phyloP scores from a whole-genome alignment of 805 yeast genomes.

The Geotrichum ghanense region DNA sequence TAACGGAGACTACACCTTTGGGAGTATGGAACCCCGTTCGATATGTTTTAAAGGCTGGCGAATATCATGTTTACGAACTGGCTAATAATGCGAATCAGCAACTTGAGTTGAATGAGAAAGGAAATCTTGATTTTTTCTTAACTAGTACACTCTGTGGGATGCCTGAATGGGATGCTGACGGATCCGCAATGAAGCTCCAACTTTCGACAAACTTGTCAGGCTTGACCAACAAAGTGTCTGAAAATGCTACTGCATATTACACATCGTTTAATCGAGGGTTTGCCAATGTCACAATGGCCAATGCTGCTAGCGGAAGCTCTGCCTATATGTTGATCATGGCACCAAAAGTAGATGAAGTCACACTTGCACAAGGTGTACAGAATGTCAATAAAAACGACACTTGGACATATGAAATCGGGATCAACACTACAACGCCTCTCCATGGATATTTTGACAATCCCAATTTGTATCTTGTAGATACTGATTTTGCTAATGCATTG shows the following conservation, averaged over 20 bases:
- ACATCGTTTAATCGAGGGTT: slow-evolving; percentile 19
- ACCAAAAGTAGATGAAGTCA: slow-evolving; percentile 9
- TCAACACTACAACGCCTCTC: slow-evolving; percentile 17
- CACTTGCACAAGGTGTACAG: slow-evolving; percentile 6
- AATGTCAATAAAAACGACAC: slow-evolving; percentile 6
- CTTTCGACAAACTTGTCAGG: slow-evolving; percentile 22
- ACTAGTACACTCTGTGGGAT: slow-evolving; percentile 27
- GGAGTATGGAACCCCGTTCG: slow-evolving; percentile 10
- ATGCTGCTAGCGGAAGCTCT: slow-evolving; percentile 18
- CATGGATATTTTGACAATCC: slow-evolving; percentile 7
- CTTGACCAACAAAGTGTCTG: slow-evolving; percentile 2
- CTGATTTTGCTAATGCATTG: slow-evolving; percentile 58
- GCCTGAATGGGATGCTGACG: slow-evolving; percentile 16
- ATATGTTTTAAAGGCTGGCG: slow-evolving; percentile 25
- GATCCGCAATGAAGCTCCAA: slow-evolving; percentile 15
- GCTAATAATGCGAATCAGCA: slow-evolving; percentile 7
- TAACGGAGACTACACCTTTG: slow-evolving; percentile 20
- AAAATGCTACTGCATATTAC: slow-evolving; percentile 9
- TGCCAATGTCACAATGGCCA: slow-evolving; percentile 12
- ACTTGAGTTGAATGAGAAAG: neutral
- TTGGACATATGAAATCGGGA: slow-evolving; percentile 60
- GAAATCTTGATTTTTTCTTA: slow-evolving; percentile 21
- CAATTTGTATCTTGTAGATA: slow-evolving; percentile 41
- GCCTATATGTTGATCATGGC: slow-evolving; percentile 10
- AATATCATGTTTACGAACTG: slow-evolving; percentile 18